A percentile compares a stretch with the other conserved stretches of the same genome.
These are phyloP conservation scores for Macaranga tanarius DNA, from an alignment of 441 rosid genomes.

Conservation along the genomic window DNA sequence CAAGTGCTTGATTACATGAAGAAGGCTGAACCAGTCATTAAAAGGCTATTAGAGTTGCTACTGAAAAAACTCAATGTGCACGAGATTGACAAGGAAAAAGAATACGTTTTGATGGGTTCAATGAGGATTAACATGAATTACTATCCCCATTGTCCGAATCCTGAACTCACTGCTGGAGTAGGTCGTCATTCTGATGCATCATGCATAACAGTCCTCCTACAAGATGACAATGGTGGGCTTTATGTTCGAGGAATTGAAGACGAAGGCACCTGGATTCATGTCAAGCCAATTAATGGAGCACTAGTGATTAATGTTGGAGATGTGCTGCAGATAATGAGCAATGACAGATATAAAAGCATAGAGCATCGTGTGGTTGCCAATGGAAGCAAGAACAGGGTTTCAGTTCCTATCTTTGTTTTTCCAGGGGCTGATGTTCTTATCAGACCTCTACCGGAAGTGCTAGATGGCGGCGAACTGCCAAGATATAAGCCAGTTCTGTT, in stretches of 20 bases:
- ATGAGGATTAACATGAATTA: conserved; percentile 31
- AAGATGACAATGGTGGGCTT: conserved; percentile 42
- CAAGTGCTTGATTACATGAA: conserved; percentile 32
- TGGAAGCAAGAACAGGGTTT: too few relatives aligned
- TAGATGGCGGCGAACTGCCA: neutral
- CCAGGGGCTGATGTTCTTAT: too few relatives aligned
- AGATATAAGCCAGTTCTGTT: conserved; percentile 5
- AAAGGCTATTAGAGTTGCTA: conserved; percentile 20
- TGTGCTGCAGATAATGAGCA: conserved; percentile 48
- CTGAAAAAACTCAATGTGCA: conserved; percentile 15
- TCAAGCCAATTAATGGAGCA: conserved; percentile 25
- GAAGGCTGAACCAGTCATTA: conserved; percentile 21
- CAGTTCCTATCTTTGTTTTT: too few relatives aligned
- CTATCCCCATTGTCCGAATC: conserved; percentile 36
- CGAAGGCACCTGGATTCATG: conserved; percentile 24
- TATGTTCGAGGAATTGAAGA: conserved; percentile 22
- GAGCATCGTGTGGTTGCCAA: conserved; percentile 40
- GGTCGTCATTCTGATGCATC: conserved; percentile 55
- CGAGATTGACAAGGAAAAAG: conserved; percentile 25
- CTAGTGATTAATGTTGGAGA: conserved; percentile 48
- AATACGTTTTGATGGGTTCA: conserved; percentile 24
- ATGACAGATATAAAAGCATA: conserved; percentile 40
- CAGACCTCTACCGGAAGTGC: too few relatives aligned
- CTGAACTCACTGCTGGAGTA: conserved; percentile 29
- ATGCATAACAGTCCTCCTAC: conserved; percentile 50